Percentiles rank a stretch among this genome's conserved stretches.
Conservation (phyloP, 83 land plant genomes). For the Diphasiastrum complanatum region DNA sequence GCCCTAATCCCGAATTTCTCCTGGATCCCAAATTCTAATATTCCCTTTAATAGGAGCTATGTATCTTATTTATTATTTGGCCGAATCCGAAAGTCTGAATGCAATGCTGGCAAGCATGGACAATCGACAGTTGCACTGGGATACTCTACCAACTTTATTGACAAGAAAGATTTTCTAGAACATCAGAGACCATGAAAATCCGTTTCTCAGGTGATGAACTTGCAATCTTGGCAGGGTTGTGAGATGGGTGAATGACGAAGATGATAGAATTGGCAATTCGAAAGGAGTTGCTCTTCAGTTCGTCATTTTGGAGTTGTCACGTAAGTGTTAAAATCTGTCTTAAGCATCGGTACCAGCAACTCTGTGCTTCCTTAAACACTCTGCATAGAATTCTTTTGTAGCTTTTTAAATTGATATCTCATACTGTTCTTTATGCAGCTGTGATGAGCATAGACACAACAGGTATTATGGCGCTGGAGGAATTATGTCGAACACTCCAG, state of each 20-base stretch:
- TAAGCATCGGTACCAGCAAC: neutral
- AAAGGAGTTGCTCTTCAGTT: neutral
- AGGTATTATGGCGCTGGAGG: neutral
- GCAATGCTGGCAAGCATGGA: too few relatives aligned
- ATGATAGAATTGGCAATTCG: too few relatives aligned
- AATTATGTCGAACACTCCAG: neutral
- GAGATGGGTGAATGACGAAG: neutral
- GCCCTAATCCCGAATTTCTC: too few relatives aligned
- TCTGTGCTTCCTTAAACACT: too few relatives aligned
- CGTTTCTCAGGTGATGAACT: too few relatives aligned
- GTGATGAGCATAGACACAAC: neutral
- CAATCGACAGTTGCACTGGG: too few relatives aligned
- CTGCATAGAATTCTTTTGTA: neutral
- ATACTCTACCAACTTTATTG: neutral
- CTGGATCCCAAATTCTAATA: too few relatives aligned
- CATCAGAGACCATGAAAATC: neutral
- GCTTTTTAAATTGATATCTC: neutral
- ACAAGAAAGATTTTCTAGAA: neutral
- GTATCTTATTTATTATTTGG: too few relatives aligned
- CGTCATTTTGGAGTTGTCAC: neutral
- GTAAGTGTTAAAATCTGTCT: neutral
- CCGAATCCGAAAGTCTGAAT: too few relatives aligned
- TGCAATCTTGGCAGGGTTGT: neutral
- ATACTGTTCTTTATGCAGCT: neutral
- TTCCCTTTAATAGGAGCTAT: too few relatives aligned